These are phyloP conservation scores for Triticum dicoccoides DNA, from an alignment of 176 grass and related monocot species.

Conservation along the genomic window DNA sequence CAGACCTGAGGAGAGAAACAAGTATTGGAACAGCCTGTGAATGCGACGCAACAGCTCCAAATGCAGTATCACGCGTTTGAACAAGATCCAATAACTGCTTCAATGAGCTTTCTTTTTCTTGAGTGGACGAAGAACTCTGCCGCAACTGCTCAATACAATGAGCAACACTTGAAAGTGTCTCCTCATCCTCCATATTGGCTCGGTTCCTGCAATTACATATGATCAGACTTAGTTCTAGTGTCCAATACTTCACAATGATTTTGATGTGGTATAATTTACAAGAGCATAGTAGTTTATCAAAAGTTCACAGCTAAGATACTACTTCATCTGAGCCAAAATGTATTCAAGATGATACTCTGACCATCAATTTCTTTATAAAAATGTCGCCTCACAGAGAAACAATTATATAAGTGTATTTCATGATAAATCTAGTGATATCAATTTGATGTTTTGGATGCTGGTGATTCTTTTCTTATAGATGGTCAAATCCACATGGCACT, in stretches of 20 bases:
- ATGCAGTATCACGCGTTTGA: constrained; percentile 88
- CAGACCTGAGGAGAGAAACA: constrained; percentile 88
- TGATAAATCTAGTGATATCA: neutral
- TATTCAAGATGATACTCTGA: neutral
- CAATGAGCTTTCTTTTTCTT: constrained; percentile 84
- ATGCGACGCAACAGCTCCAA: constrained; percentile 79
- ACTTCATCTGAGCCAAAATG: neutral
- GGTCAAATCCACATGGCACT: neutral
- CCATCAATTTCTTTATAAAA: neutral
- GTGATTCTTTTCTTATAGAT: neutral
- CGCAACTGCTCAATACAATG: constrained; percentile 90
- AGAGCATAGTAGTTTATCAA: constrained; percentile 9
- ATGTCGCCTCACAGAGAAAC: neutral
- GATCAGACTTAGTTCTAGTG: constrained; percentile 8
- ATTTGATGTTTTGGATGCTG: neutral
- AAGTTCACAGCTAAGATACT: constrained; percentile 11
- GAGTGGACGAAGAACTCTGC: constrained; percentile 65
- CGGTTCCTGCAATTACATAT: constrained; percentile 54
- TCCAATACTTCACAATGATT: neutral
- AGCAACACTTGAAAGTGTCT: constrained; percentile 86
- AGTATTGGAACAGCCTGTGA: constrained; percentile 87
- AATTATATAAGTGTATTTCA: neutral
- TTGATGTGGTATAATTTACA: neutral
- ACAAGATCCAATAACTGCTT: constrained; percentile 92
- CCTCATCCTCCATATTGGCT: constrained; percentile 78